Evolutionary conservation across 352 stramenopile species (phyloP).

Genomic region (Peronospora tabacina): DNA sequence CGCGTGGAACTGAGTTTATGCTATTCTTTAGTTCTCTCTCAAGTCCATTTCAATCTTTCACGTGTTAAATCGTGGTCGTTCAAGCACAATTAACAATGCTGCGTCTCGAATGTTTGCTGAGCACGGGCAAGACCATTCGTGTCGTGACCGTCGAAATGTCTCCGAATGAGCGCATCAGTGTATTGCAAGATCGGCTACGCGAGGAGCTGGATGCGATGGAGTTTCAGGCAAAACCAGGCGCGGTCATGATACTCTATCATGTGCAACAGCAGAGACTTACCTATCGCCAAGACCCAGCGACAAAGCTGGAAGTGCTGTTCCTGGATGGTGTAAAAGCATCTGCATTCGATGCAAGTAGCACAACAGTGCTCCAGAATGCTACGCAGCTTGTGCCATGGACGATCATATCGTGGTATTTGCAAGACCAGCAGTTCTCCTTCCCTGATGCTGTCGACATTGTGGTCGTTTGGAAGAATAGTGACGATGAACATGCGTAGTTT

Average conservation of each 20-base stretch:
- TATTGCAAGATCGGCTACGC: slow-evolving; percentile 10
- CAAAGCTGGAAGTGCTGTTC: slow-evolving; percentile 15
- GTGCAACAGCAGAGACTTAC: slow-evolving; percentile 20
- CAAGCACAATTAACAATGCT: slow-evolving; percentile 13
- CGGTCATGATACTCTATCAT: slow-evolving; percentile 16
- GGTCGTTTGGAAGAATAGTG: slow-evolving; percentile 8
- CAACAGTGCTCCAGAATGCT: slow-evolving; percentile 1
- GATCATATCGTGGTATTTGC: slow-evolving; percentile 24
- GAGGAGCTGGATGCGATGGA: background rate
- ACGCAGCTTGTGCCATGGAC: slow-evolving; percentile 20
- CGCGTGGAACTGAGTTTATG: too few species aligned
- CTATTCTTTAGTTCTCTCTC: background rate
- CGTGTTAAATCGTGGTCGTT: background rate
- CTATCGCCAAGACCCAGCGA: slow-evolving; percentile 13
- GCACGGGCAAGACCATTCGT: background rate
- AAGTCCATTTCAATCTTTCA: slow-evolving; percentile 18
- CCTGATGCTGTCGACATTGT: slow-evolving; percentile 22
- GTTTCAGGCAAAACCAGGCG: slow-evolving; percentile 1
- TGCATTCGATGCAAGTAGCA: background rate
- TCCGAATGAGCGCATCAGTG: slow-evolving; percentile 11
- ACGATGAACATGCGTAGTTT: background rate
- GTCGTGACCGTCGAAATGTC: slow-evolving; percentile 9
- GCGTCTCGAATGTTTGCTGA: slow-evolving; percentile 21
- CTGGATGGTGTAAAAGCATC: slow-evolving; percentile 9
- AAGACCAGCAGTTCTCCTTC: slow-evolving; percentile 20